A percentile compares a stretch with the other conserved stretches of the same genome.
These are phyloP conservation scores for Clitopilus hobsonii DNA, from an alignment of 768 basidiomycete species.

Conservation along the genomic window DNA sequence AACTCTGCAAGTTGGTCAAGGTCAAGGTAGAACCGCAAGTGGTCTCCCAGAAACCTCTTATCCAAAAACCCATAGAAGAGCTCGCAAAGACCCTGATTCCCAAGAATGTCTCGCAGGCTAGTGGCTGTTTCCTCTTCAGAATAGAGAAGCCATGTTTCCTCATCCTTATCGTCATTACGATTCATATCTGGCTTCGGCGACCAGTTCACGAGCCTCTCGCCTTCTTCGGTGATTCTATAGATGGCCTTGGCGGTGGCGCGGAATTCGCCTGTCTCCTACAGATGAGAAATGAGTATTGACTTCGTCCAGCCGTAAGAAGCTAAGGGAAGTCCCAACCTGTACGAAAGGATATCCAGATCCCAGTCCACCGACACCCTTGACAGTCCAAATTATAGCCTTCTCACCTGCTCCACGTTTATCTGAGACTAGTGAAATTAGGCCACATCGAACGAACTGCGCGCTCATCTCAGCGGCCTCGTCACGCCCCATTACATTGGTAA, in stretches of 20 bases:
- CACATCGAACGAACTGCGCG: constrained; percentile 75
- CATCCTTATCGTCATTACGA: too few relatives aligned
- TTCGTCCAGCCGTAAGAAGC: too few relatives aligned
- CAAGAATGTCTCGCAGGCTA: background rate
- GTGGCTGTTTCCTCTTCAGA: background rate
- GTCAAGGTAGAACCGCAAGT: background rate
- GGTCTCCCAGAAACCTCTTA: background rate
- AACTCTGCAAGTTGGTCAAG: background rate
- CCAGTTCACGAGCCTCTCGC: constrained; percentile 10
- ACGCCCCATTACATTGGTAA: constrained; percentile 67
- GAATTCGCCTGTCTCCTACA: constrained; percentile 11
- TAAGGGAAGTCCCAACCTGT: too few relatives aligned
- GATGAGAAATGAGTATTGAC: too few relatives aligned
- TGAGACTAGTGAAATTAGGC: constrained; percentile 60
- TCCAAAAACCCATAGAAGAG: background rate
- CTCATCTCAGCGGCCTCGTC: constrained; percentile 79
- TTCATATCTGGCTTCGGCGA: too few relatives aligned
- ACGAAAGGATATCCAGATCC: too few relatives aligned
- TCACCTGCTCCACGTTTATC: constrained; percentile 55
- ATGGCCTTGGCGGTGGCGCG: constrained; percentile 9
- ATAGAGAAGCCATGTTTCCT: too few relatives aligned
- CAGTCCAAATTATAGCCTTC: constrained; percentile 65
- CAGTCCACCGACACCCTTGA: too few relatives aligned
- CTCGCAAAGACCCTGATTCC: background rate
- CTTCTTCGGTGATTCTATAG: constrained; percentile 11